phyloP scores from a whole-genome alignment of 169 alveolate genomes.

The Perkinsus marinus region DNA sequence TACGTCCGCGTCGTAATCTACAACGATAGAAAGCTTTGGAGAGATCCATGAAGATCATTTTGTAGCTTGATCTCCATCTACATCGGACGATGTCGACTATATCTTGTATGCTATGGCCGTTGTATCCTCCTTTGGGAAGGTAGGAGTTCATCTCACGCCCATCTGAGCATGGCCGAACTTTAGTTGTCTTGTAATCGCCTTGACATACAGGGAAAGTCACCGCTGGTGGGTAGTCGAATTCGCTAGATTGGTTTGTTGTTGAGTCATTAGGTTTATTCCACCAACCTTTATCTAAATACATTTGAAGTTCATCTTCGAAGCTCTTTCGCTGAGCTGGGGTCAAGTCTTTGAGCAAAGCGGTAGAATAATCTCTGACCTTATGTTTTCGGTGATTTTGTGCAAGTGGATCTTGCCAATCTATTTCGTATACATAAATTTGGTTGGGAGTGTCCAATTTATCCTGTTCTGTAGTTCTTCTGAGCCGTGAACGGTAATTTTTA shows the following conservation, averaged over 20 bases:
- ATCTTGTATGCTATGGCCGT: background rate
- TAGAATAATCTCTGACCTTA: too few species aligned
- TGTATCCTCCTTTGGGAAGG: background rate
- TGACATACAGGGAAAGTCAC: background rate
- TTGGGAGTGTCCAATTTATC: too few species aligned
- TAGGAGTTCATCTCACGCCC: background rate
- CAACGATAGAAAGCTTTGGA: background rate
- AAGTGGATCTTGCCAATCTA: too few species aligned
- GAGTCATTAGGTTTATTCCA: too few species aligned
- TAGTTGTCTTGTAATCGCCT: background rate
- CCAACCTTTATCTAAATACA: too few species aligned
- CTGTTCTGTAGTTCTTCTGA: too few species aligned
- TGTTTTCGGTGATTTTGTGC: too few species aligned
- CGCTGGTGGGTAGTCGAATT: background rate
- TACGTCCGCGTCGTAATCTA: background rate
- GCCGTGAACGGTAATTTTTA: too few species aligned
- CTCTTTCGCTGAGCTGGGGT: too few species aligned
- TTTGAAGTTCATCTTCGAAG: too few species aligned
- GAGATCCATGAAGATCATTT: background rate
- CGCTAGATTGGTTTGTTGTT: background rate
- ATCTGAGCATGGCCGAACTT: background rate
- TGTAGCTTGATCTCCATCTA: background rate
- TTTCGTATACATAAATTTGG: too few species aligned
- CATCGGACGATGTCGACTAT: background rate
- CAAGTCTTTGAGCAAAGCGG: too few species aligned